phyloP scores from a whole-genome alignment of 768 basidiomycete genomes.

The Xerocomellus amylosporus region DNA sequence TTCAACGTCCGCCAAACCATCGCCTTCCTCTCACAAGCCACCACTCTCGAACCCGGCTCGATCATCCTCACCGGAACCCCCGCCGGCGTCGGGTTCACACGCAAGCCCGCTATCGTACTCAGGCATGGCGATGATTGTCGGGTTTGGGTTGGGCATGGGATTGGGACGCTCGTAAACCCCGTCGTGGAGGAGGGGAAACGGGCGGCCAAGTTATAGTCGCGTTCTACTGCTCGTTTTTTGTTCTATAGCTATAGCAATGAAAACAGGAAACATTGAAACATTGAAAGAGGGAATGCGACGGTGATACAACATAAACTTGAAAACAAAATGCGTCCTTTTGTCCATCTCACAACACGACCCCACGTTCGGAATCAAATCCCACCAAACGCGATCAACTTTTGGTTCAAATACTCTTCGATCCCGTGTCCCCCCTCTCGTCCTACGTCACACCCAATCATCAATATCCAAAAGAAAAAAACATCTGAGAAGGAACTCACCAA shows the following conservation, averaged over 20 bases:
- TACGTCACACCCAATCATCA: conserved; percentile 4
- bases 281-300: background rate
- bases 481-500: conserved; percentile 36
- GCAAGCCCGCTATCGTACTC: conserved; percentile 65
- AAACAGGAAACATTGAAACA: too few relatives aligned
- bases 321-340: background rate
- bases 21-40: conserved; percentile 79
- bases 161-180: conserved; percentile 77
- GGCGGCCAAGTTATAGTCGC: conserved; percentile 41
- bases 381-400: conserved; percentile 79
- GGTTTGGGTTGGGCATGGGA: conserved; percentile 66
- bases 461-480: background rate
- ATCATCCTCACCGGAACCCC: conserved; percentile 84
- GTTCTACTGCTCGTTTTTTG: background rate
- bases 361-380: conserved; percentile 43
- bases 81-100: conserved; percentile 77
- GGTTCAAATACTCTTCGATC: conserved; percentile 84
- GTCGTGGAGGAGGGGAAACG: conserved; percentile 63
- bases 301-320: background rate
- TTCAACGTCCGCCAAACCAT: conserved; percentile 77
- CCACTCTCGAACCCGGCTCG: conserved; percentile 77
- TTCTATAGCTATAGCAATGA: background rate
- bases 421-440: conserved; percentile 90
- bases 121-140: conserved; percentile 71
- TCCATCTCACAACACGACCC: background rate